These are phyloP conservation scores for Cicer arietinum DNA, from an alignment of 306 rosid genomes.

Conservation along the genomic window DNA sequence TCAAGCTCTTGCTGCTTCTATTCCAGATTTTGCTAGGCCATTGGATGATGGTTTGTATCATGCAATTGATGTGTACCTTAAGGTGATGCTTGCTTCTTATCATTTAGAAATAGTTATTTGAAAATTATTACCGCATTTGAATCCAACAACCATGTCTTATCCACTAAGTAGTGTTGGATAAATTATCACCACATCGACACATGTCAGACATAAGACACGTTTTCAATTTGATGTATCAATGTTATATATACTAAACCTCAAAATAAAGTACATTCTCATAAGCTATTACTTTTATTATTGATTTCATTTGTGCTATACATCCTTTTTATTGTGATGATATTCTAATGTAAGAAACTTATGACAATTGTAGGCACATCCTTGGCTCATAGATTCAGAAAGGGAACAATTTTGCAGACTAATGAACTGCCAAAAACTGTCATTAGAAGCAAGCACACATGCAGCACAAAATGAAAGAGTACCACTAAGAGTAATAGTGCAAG, in stretches of 20 bases:
- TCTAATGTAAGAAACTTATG: conserved; percentile 26
- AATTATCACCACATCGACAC: background rate
- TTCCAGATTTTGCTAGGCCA: conserved; percentile 86
- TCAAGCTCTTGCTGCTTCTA: conserved; percentile 75
- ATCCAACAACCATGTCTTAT: no score
- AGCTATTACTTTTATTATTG: background rate
- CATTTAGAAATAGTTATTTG: background rate
- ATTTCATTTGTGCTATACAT: background rate
- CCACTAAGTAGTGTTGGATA: background rate
- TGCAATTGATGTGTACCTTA: conserved; percentile 84
- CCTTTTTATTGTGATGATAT: conserved; percentile 9
- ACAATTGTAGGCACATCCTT: conserved; percentile 76
- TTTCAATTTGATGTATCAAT: background rate
- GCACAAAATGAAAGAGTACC: conserved; percentile 90
- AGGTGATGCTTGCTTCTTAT: conserved; percentile 51
- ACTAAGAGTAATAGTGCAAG: conserved; percentile 78
- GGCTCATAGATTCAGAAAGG: conserved; percentile 82
- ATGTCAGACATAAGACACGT: background rate
- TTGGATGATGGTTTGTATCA: conserved; percentile 80
- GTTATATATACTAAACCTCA: no score
- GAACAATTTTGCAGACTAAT: conserved; percentile 85
- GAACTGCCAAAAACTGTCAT: conserved; percentile 83
- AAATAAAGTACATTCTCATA: no score
- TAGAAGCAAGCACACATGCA: conserved; percentile 88
- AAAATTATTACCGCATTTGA: background rate